phyloP scores from a whole-genome alignment of 2,329 filamentous ascomycete species.

The Cladosporium sp. region DNA sequence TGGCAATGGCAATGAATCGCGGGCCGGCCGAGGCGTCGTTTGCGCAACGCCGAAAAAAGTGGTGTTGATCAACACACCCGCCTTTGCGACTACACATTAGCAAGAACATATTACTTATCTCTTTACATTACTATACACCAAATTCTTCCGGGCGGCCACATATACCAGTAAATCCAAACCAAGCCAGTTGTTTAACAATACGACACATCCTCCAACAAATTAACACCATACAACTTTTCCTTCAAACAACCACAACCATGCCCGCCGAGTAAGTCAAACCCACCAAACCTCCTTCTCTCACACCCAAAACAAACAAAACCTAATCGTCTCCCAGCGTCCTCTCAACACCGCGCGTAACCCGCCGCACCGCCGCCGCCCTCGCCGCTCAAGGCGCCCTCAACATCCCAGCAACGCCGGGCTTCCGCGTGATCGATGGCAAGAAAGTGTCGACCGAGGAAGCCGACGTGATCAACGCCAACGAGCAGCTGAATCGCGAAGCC shows the following conservation, averaged over 20 bases:
- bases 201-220: not conserved
- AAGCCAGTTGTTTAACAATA: not conserved
- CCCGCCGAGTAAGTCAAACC: not conserved
- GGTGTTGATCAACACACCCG: not conserved
- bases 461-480: constrained; percentile 13
- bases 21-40: not conserved
- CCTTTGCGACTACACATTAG: not conserved
- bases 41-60: constrained; percentile 3
- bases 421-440: constrained; percentile 13
- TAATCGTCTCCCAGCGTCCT: not conserved
- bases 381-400: not conserved
- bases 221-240: not conserved
- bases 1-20: not conserved
- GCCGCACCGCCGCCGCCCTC: constrained; percentile 9
- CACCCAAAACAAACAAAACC: not conserved
- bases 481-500: constrained; percentile 9
- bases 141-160: too few species aligned
- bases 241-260: not conserved
- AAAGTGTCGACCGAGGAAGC: constrained; percentile 12
- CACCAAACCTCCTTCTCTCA: not conserved
- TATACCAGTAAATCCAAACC: too few species aligned
- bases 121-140: not conserved
- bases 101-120: not conserved
- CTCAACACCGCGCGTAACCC: constrained; percentile 10
- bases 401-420: constrained; percentile 10